Evolutionary conservation across 2,329 filamentous ascomycete genomes (phyloP).

Genomic region (Stenocarpella maydis): DNA sequence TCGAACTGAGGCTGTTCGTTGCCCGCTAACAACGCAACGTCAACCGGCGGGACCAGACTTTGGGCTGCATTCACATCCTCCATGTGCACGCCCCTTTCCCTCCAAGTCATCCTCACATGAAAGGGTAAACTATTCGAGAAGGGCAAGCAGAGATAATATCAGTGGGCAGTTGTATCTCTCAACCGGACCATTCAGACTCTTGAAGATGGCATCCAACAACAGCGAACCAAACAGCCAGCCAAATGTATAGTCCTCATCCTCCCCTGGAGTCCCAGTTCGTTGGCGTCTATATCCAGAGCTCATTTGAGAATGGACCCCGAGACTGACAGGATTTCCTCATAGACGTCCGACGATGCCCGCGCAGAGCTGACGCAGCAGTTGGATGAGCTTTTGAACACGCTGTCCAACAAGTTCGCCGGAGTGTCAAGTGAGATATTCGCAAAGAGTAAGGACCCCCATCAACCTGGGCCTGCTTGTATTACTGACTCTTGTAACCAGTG

Average conservation of each 20-base stretch:
- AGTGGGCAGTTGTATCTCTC: neutral
- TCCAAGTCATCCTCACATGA: slow-evolving; percentile 8
- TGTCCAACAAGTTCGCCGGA: slow-evolving; percentile 85
- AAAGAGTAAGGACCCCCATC: slow-evolving; percentile 72
- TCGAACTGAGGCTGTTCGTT: neutral
- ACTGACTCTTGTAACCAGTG: slow-evolving; percentile 63
- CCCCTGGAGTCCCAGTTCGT: neutral
- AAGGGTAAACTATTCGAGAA: neutral
- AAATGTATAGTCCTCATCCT: slow-evolving; percentile 19
- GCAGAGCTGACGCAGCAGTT: slow-evolving; percentile 80
- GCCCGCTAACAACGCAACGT: slow-evolving; percentile 15
- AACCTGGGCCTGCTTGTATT: neutral
- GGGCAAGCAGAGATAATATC: neutral
- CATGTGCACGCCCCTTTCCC: slow-evolving; percentile 8
- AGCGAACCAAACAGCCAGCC: slow-evolving; percentile 32
- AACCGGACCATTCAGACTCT: neutral
- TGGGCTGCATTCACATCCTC: neutral
- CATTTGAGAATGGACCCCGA: neutral
- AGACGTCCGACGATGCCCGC: slow-evolving; percentile 57
- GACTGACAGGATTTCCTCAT: neutral
- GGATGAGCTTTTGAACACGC: slow-evolving; percentile 84
- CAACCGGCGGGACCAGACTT: slow-evolving; percentile 5
- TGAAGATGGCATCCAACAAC: slow-evolving; percentile 34
- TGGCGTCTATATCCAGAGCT: neutral
- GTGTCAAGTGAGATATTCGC: slow-evolving; percentile 88